Conservation (phyloP, 2,329 filamentous ascomycete species). For the Diaporthe caulivora region DNA sequence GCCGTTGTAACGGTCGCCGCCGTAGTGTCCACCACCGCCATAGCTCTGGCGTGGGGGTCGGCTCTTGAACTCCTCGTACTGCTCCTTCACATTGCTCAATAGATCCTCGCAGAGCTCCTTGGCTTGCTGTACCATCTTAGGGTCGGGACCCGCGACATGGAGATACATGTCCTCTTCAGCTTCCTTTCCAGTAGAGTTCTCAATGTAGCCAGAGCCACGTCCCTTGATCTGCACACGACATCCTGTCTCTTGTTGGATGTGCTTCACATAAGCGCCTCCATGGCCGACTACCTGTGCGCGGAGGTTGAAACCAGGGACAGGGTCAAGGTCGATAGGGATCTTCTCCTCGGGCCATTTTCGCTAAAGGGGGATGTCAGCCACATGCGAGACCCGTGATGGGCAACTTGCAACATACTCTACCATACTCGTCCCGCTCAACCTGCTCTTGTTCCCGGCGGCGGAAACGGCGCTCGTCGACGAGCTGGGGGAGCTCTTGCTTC, state of each 20-base stretch:
- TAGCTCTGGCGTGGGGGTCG: constrained; percentile 78
- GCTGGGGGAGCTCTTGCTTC: constrained; percentile 93
- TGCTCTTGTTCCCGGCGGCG: constrained; percentile 65
- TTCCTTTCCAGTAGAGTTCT: constrained; percentile 87
- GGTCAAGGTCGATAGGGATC: constrained; percentile 90
- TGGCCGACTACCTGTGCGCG: constrained; percentile 96
- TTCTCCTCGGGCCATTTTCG: constrained; percentile 99
- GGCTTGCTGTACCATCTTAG: constrained; percentile 85
- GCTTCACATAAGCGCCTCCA: constrained; percentile 95
- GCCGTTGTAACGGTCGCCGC: constrained; percentile 51
- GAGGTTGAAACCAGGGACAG: constrained; percentile 93
- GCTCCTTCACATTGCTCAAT: constrained; percentile 85
- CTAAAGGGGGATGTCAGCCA: constrained; percentile 49
- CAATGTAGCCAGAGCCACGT: constrained; percentile 92
- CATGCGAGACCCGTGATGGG: constrained; percentile 46
- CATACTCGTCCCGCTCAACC: constrained; percentile 44
- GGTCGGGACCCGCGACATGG: constrained; percentile 94
- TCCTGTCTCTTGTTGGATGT: constrained; percentile 94
- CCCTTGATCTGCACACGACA: constrained; percentile 99
- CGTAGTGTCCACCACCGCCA: constrained; percentile 52
- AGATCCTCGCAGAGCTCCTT: constrained; percentile 92
- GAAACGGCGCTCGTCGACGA: constrained; percentile 95
- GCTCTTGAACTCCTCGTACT: constrained; percentile 92
- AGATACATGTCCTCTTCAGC: constrained; percentile 98
- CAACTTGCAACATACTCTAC: constrained; percentile 35